These are phyloP conservation scores for Cryptosporidium tyzzeri DNA, from an alignment of 169 alveolate species.

Conservation along the genomic window DNA sequence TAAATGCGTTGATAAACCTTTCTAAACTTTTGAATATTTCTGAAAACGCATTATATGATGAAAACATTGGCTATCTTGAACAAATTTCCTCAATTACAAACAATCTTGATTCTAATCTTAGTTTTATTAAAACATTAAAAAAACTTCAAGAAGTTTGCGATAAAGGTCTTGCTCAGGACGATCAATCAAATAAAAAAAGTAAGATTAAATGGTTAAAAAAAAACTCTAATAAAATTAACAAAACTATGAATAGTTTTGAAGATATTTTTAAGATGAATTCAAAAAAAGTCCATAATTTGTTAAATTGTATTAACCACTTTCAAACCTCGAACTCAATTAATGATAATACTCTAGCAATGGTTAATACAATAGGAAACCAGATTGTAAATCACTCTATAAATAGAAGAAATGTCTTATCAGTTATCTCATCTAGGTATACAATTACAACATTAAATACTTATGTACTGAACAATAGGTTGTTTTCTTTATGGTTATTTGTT, in stretches of 20 bases:
- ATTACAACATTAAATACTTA: not conserved
- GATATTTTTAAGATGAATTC: not conserved
- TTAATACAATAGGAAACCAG: constrained; percentile 14
- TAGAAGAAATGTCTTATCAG: constrained; percentile 43
- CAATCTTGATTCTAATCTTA: not conserved
- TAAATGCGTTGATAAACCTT: constrained; percentile 9
- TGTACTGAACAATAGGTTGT: constrained; percentile 32
- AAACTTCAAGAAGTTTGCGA: constrained; percentile 41
- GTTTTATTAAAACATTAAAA: constrained; percentile 25
- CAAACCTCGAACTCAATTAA: constrained; percentile 16
- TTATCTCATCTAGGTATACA: constrained; percentile 18
- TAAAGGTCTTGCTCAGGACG: constrained; percentile 1
- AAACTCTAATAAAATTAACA: not conserved
- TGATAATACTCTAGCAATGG: not conserved
- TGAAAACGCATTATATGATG: constrained; percentile 1
- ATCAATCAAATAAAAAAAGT: not conserved
- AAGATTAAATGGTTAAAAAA: constrained; percentile 45
- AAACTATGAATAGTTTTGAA: constrained; percentile 19
- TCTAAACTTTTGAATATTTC: not conserved
- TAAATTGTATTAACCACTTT: constrained; percentile 64
- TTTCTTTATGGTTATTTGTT: constrained; percentile 52
- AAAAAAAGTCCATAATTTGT: constrained; percentile 18
- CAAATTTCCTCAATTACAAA: not conserved
- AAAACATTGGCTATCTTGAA: not conserved
- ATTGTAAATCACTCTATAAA: constrained; percentile 14